Conservation (phyloP, 768 basidiomycete species). For the Tulasnella sp. region DNA sequence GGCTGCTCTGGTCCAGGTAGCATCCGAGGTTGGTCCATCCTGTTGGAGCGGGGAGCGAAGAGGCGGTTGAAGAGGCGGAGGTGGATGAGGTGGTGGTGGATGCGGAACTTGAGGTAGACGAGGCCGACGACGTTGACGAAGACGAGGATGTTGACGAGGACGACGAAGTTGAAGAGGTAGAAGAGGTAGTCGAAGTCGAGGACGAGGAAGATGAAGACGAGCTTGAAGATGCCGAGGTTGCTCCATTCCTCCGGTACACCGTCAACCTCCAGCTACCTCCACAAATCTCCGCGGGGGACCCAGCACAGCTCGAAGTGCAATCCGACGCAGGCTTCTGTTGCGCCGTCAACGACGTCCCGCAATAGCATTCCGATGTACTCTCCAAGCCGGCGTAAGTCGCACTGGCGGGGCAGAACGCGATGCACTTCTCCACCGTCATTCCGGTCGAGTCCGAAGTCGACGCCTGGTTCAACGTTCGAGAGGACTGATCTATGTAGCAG, state of each 20-base stretch:
- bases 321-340: neutral
- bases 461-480: neutral
- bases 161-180: neutral
- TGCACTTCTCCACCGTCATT: neutral
- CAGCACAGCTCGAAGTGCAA: constrained; percentile 16
- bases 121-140: no score
- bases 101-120: neutral
- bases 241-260: constrained; percentile 2
- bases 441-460: neutral
- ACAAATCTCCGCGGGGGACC: constrained; percentile 18
- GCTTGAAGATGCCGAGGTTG: neutral
- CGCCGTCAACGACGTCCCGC: neutral
- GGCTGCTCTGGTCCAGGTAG: constrained; percentile 11
- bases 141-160: no score
- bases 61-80: constrained; percentile 6
- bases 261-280: constrained; percentile 14
- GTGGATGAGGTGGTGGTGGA: neutral
- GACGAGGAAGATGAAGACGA: no score
- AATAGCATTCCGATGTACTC: neutral
- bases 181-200: neutral
- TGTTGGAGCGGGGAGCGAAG: neutral
- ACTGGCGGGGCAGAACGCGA: neutral
- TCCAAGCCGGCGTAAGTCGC: neutral
- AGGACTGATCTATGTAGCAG: neutral
- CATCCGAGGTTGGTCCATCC: constrained; percentile 14